Percentiles rank a stretch among this genome's conserved stretches.
Conservation (phyloP, 2,329 filamentous ascomycete genomes). For the Neofusicoccum cordaticola region DNA sequence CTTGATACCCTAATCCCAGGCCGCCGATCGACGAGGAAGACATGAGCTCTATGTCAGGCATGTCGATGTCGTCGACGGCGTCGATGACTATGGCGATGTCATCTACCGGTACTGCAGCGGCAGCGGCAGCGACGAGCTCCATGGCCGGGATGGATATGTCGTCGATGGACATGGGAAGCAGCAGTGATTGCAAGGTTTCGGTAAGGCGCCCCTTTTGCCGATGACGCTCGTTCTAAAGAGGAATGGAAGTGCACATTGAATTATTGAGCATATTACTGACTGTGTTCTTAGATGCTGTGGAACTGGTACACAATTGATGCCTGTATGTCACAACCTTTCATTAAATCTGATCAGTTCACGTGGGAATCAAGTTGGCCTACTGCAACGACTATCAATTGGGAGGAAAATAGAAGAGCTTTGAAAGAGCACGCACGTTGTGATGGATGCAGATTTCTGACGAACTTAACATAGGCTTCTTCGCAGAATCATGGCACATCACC, state of each 20-base stretch:
- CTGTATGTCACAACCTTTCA: conserved; percentile 34
- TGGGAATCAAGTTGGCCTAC: not conserved
- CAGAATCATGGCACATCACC: conserved; percentile 66
- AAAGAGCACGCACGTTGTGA: no score
- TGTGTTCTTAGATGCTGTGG: conserved; percentile 65
- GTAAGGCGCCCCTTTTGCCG: conserved; percentile 24
- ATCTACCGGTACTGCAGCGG: not conserved
- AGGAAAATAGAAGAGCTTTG: no score
- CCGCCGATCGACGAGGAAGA: conserved; percentile 1
- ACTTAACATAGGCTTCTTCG: conserved; percentile 59
- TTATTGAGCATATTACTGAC: not conserved
- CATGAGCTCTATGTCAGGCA: conserved; percentile 15
- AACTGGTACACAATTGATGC: conserved; percentile 72
- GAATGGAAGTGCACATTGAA: not conserved
- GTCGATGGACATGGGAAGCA: conserved; percentile 22
- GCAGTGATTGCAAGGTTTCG: conserved; percentile 39
- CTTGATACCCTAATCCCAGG: not conserved
- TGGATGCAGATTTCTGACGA: not conserved
- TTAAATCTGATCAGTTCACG: not conserved
- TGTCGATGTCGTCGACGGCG: conserved; percentile 11
- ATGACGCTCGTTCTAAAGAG: no score
- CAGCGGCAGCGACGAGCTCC: not conserved
- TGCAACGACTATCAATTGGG: no score
- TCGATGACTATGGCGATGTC: conserved; percentile 16
- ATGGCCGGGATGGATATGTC: conserved; percentile 17